Evolutionary conservation across 2,329 filamentous ascomycete species (phyloP).

Genomic region (Penicillium sumatraense): DNA sequence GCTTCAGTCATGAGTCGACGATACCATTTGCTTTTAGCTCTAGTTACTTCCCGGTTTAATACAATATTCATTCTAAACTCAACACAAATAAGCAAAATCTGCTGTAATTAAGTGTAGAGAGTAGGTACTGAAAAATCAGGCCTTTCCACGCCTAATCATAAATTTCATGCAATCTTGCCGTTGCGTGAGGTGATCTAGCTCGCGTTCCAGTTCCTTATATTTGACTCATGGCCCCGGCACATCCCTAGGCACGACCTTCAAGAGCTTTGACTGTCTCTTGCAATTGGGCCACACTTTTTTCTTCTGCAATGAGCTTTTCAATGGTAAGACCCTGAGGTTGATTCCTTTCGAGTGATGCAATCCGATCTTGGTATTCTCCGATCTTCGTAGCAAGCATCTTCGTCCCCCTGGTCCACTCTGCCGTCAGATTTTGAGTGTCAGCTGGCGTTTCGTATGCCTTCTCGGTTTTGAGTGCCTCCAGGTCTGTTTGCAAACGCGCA

Average conservation of each 20-base stretch:
- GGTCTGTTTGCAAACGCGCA: conserved; percentile 33
- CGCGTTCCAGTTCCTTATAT: conserved; percentile 68
- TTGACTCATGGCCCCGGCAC: conserved; percentile 69
- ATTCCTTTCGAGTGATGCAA: conserved; percentile 47
- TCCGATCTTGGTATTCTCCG: conserved; percentile 66
- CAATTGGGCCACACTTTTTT: conserved; percentile 63
- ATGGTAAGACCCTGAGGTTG: conserved; percentile 38
- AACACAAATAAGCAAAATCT: not conserved
- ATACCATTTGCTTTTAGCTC: conserved; percentile 28
- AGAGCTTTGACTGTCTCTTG: conserved; percentile 67
- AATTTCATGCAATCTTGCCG: conserved; percentile 70
- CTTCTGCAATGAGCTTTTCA: conserved; percentile 61
- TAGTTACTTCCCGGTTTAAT: not conserved
- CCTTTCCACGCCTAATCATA: conserved; percentile 52
- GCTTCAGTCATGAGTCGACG: conserved; percentile 28
- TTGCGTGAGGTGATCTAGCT: conserved; percentile 65
- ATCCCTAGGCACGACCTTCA: conserved; percentile 70
- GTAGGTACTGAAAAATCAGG: too few relatives aligned
- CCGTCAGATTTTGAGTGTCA: conserved; percentile 70
- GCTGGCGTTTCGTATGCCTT: conserved; percentile 58
- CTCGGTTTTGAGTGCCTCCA: conserved; percentile 38
- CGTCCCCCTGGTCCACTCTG: conserved; percentile 72
- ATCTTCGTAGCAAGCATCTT: conserved; percentile 70
- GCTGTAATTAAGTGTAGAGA: not conserved
- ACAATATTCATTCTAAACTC: not conserved